phyloP scores from a whole-genome alignment of 1,284 basidiomycete species.

The Fomitopsis pinicola region DNA sequence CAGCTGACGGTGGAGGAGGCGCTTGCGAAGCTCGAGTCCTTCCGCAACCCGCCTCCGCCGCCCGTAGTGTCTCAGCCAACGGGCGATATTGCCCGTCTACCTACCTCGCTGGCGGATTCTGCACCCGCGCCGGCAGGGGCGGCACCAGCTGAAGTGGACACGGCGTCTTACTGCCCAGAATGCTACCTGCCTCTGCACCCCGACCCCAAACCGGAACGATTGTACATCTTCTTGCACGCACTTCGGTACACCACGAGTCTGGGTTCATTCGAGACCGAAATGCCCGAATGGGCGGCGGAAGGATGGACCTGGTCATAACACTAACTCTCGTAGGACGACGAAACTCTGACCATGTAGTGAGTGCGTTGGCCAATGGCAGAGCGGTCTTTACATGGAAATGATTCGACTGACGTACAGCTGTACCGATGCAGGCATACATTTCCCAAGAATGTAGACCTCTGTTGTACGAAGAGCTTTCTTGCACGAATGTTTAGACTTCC shows the following conservation, averaged over 20 bases:
- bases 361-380: not conserved
- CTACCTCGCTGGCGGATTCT: constrained; percentile 2
- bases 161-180: constrained; percentile 64
- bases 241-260: constrained; percentile 76
- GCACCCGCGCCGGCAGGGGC: constrained; percentile 17
- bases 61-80: not conserved
- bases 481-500: not conserved
- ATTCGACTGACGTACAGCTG: not conserved
- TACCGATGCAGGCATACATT: not conserved
- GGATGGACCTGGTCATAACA: constrained; percentile 47
- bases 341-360: not conserved
- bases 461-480: not conserved
- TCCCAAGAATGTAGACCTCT: not conserved
- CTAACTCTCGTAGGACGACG: not conserved
- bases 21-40: constrained; percentile 30
- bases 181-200: constrained; percentile 89
- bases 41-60: constrained; percentile 9
- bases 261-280: constrained; percentile 69
- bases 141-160: not conserved
- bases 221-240: constrained; percentile 95
- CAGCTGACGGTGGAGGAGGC: constrained; percentile 46
- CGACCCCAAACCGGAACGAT: constrained; percentile 83
- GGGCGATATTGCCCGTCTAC: not conserved
- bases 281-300: constrained; percentile 69
- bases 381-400: not conserved